Base-by-base conservation (phyloP, 176 grass and related monocot genomes). In the Rhynchospora breviuscula region DNA sequence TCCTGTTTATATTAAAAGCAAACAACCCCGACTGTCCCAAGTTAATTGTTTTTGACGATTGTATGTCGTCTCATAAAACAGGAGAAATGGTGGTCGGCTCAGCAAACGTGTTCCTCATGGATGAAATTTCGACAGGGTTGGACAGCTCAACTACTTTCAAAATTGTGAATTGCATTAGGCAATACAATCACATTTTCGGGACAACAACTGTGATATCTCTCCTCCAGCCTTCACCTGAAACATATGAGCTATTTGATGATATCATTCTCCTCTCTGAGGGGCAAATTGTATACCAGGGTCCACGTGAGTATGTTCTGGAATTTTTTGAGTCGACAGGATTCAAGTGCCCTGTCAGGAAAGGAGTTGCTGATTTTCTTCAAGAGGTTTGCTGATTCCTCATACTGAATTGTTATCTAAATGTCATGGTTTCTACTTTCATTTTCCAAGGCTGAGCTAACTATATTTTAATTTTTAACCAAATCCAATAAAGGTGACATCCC, bases 111-210 rank as follows among this genome's bases (percentile, higher is more conserved):
- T 21, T 91, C 35, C 88, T 91, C 60, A 91, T 91, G 87, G 90
- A 91, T 80, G 90, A 91, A 79, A 91, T 91, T 19, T 91, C 90
- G 4, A 91, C 90, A 11, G 87, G 90, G 22, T 44, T 91, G 3
- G 90, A 91, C 62, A 89, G 87, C 87, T 91, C 90, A 11, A 91
- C 90, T n/a, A 91, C 90, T 58, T 91, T 44, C 74, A 86, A 91
- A 70, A 91, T 91, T 56, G 90, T 91, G 12, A 91, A 91, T 59
- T 91, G 86, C 14, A 63, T 91, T n/a, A 85, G 84, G 35, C 87
- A 87, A 21, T 81, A 79, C 35, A 89, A 79, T 60, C 81, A 84
- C 51, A 89, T 91, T 63, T 85, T 91, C 0, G 78, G 87, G 13
- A 80, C 84, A 10, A 91, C 90, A 9, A 80, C 90, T 9, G 64